These are phyloP conservation scores for Amylostereum chailletii DNA, from an alignment of 1,284 basidiomycete species.

Conservation along the genomic window DNA sequence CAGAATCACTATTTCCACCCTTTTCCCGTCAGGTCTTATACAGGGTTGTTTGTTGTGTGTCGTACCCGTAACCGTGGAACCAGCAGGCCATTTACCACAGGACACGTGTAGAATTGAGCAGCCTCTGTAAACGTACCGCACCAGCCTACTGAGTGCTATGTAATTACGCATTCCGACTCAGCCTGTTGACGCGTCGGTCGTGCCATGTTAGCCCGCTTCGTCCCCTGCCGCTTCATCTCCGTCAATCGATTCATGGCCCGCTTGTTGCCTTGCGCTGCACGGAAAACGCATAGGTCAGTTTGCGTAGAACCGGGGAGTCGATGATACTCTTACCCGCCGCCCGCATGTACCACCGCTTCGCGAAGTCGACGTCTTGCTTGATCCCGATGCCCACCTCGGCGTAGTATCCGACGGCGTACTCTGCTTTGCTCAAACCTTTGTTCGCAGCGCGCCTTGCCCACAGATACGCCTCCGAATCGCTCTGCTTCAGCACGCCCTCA, in stretches of 20 bases:
- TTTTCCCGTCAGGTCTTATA: no score
- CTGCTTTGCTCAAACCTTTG: slow-evolving; percentile 88
- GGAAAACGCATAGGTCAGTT: slow-evolving; percentile 1
- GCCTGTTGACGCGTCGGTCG: slow-evolving; percentile 89
- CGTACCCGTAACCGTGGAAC: no score
- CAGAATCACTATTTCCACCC: no score
- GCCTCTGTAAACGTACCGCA: no score
- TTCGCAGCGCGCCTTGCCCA: slow-evolving; percentile 94
- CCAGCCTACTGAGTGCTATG: background rate
- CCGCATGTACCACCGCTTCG: slow-evolving; percentile 98
- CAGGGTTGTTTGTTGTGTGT: no score
- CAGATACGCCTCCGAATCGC: slow-evolving; percentile 94
- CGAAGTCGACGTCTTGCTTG: slow-evolving; percentile 91
- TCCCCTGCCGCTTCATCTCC: slow-evolving; percentile 79
- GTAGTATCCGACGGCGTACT: slow-evolving; percentile 97
- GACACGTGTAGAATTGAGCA: no score
- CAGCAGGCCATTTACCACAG: no score
- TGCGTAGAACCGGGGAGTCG: background rate
- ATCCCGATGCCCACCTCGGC: slow-evolving; percentile 97
- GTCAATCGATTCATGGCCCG: slow-evolving; percentile 92
- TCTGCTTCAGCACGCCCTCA: slow-evolving; percentile 95
- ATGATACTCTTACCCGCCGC: slow-evolving; percentile 69
- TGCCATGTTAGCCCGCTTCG: slow-evolving; percentile 61
- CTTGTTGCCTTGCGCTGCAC: slow-evolving; percentile 85
- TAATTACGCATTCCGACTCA: slow-evolving; percentile 82